phyloP scores from a whole-genome alignment of 371 early-diverging fungal species.

The Batrachochytrium dendrobatidis region DNA sequence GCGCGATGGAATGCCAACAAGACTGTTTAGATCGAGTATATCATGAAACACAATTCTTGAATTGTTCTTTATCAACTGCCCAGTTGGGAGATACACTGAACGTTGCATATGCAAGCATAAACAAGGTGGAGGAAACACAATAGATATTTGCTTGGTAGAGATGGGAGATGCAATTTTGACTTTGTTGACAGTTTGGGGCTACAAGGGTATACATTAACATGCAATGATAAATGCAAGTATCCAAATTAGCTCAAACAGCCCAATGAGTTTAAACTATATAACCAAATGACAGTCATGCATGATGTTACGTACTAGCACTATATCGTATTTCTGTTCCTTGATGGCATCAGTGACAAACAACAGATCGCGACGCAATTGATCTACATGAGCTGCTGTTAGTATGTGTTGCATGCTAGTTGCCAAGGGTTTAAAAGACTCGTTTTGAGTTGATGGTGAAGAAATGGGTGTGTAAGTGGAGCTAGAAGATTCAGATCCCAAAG shows the following conservation, averaged over 20 bases:
- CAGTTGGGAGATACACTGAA: constrained; percentile 57
- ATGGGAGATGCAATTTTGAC: constrained; percentile 15
- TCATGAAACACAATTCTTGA: constrained; percentile 67
- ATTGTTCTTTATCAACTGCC: constrained; percentile 65
- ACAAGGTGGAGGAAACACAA: constrained; percentile 29
- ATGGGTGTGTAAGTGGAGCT: background rate
- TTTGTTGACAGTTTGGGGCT: constrained; percentile 16
- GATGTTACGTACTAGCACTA: background rate
- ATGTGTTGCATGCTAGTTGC: background rate
- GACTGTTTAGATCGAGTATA: constrained; percentile 48
- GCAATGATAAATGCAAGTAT: background rate
- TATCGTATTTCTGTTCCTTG: background rate
- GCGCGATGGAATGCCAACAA: background rate
- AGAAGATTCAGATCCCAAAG: no score
- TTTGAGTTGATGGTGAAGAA: background rate
- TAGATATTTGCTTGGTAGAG: constrained; percentile 26
- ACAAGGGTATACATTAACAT: background rate
- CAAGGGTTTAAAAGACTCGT: constrained; percentile 3
- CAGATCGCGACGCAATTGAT: constrained; percentile 9
- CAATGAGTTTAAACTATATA: background rate
- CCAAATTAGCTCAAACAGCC: background rate
- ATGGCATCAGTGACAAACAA: constrained; percentile 7
- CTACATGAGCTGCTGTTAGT: background rate
- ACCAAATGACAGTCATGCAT: background rate
- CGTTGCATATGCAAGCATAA: constrained; percentile 75